Conservation (phyloP, 2,329 filamentous ascomycete species). For the Seiridium unicorne region DNA sequence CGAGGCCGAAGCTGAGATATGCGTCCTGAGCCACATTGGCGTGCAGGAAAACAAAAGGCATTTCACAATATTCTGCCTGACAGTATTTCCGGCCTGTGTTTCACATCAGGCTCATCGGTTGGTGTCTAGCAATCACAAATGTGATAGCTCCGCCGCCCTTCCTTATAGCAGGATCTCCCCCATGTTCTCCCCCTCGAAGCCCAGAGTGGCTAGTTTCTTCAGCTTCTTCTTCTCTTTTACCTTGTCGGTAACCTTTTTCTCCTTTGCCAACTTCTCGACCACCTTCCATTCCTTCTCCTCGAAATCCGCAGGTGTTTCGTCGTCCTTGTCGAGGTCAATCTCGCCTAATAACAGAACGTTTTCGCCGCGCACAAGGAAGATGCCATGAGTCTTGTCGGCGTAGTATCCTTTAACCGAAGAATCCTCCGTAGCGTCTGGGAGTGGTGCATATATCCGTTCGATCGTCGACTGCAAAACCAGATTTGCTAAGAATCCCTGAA, state of each 20-base stretch:
- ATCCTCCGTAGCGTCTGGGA: conserved; percentile 31
- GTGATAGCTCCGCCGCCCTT: background rate
- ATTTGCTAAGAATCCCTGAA: conserved; percentile 62
- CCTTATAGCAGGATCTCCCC: conserved; percentile 65
- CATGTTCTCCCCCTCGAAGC: conserved; percentile 84
- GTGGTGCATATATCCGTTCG: conserved; percentile 72
- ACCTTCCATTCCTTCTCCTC: conserved; percentile 63
- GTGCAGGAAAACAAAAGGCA: conserved; percentile 29
- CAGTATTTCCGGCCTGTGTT: conserved; percentile 14
- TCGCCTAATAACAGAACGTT: conserved; percentile 96
- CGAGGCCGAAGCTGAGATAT: background rate
- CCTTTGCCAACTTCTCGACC: conserved; percentile 71
- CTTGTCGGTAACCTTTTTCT: conserved; percentile 68
- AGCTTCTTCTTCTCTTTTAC: conserved; percentile 69
- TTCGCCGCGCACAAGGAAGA: conserved; percentile 91
- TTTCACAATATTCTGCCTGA: conserved; percentile 65
- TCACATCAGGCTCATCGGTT: background rate
- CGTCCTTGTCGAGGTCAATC: conserved; percentile 95
- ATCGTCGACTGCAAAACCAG: conserved; percentile 90
- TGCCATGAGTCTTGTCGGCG: conserved; percentile 80
- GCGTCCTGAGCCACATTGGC: background rate
- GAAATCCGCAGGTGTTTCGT: conserved; percentile 74
- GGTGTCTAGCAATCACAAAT: conserved; percentile 11
- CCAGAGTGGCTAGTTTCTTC: conserved; percentile 71
- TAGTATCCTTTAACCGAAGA: conserved; percentile 53